A percentile compares a stretch with the other conserved stretches of the same genome.
Conservation (phyloP, 805 yeast species). For the Yamadazyma sp. region DNA sequence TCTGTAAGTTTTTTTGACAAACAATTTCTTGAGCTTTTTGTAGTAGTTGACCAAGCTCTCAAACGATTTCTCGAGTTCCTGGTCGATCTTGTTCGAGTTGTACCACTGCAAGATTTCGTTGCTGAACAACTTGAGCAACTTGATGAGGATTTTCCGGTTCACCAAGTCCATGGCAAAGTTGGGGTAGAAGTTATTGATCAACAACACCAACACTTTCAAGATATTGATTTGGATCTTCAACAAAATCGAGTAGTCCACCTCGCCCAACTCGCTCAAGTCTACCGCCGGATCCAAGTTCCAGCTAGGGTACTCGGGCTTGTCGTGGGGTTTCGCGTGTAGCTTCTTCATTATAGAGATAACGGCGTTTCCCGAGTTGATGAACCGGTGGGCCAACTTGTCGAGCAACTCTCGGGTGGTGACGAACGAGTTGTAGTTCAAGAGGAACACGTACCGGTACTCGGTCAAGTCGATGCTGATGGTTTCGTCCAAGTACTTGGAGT, state of each 20-base stretch:
- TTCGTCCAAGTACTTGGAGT: conserved; percentile 60
- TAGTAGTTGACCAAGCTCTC: conserved; percentile 49
- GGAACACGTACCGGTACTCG: conserved; percentile 42
- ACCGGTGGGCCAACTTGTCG: conserved; percentile 40
- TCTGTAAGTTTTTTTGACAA: conserved; percentile 67
- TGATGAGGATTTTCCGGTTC: conserved; percentile 60
- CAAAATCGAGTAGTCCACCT: conserved; percentile 63
- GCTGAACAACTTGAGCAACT: conserved; percentile 65
- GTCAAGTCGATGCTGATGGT: conserved; percentile 34
- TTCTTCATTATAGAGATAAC: conserved; percentile 44
- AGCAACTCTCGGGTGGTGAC: conserved; percentile 40
- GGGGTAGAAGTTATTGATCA: conserved; percentile 69
- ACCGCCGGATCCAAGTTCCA: conserved; percentile 51
- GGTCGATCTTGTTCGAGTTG: conserved; percentile 40
- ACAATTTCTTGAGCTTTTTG: conserved; percentile 64
- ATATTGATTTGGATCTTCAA: conserved; percentile 81
- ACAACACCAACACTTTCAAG: conserved; percentile 67
- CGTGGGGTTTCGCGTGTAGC: conserved; percentile 17
- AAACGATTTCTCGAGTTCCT: conserved; percentile 33
- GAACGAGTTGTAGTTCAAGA: conserved; percentile 41
- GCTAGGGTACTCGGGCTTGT: conserved; percentile 47
- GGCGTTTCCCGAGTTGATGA: conserved; percentile 44
- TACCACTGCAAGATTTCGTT: conserved; percentile 58
- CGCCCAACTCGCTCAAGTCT: conserved; percentile 41
- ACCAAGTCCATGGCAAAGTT: conserved; percentile 71